Evolutionary conservation across 2,329 filamentous ascomycete species (phyloP).

Genomic region (Fusarium torulosum): DNA sequence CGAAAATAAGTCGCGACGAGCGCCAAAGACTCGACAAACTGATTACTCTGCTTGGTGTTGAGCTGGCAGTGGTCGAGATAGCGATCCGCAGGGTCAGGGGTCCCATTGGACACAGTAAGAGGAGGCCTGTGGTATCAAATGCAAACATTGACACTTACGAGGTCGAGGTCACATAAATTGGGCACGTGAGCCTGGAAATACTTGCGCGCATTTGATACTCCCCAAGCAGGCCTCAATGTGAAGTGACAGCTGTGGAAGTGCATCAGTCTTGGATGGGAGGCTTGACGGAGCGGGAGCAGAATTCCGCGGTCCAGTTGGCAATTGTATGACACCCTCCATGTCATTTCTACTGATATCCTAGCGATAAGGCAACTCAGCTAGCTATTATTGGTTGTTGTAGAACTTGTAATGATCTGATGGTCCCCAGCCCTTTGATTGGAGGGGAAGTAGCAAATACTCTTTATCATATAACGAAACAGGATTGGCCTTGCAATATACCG

Average conservation of each 20-base stretch:
- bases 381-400: background rate
- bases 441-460: background rate
- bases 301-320: conserved; percentile 5
- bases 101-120: background rate
- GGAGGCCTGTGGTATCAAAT: background rate
- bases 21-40: background rate
- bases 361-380: background rate
- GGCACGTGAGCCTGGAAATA: too few species aligned
- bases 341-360: background rate
- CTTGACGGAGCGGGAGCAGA: background rate
- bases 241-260: background rate
- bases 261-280: background rate
- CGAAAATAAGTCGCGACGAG: background rate
- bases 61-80: background rate
- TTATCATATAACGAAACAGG: too few species aligned
- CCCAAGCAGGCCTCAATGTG: background rate
- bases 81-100: background rate
- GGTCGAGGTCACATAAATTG: background rate
- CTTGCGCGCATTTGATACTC: background rate
- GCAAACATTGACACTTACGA: background rate
- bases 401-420: background rate
- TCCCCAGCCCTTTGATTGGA: background rate
- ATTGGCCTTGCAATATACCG: background rate
- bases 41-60: background rate
- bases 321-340: background rate